A percentile compares a stretch with the other conserved stretches of the same genome.
Evolutionary conservation across 148 eudicot genomes (phyloP).

Genomic region (Talinum fruticosum): DNA sequence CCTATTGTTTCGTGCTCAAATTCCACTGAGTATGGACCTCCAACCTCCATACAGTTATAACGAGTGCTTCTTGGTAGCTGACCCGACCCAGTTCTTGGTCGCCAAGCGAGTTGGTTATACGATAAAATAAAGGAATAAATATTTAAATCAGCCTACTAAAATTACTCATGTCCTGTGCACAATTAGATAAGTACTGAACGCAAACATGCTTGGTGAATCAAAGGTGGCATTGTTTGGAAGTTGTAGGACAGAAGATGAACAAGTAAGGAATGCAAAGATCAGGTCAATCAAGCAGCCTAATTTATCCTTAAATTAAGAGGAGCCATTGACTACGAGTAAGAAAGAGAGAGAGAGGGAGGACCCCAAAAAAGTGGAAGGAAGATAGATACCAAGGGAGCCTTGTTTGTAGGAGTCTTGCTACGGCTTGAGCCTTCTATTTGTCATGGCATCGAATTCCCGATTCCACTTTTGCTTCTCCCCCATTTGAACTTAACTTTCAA

Average conservation of each 20-base stretch:
- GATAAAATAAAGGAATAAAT: not conserved
- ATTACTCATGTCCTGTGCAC: not conserved
- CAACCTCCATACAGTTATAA: no score
- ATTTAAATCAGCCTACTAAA: not conserved
- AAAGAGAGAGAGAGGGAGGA: slow-evolving; percentile 2
- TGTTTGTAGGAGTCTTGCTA: slow-evolving; percentile 32
- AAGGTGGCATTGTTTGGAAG: not conserved
- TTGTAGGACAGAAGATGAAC: not conserved
- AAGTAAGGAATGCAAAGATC: not conserved
- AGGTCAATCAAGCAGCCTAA: not conserved
- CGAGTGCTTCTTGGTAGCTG: no score
- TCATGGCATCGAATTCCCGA: slow-evolving; percentile 18
- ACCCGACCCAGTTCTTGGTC: no score
- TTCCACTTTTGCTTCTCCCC: slow-evolving; percentile 27
- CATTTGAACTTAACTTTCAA: slow-evolving; percentile 20
- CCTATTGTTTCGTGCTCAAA: no score
- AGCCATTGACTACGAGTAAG: not conserved
- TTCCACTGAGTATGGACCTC: no score
- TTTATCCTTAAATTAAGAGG: slow-evolving; percentile 21
- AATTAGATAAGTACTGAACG: not conserved
- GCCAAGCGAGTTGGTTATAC: no score
- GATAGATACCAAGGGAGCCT: slow-evolving; percentile 18
- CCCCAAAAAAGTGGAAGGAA: not conserved
- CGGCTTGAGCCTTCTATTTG: slow-evolving; percentile 24
- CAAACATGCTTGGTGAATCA: not conserved